Evolutionary conservation across 768 basidiomycete species (phyloP).

Genomic region (Leccinum fibrillosum): DNA sequence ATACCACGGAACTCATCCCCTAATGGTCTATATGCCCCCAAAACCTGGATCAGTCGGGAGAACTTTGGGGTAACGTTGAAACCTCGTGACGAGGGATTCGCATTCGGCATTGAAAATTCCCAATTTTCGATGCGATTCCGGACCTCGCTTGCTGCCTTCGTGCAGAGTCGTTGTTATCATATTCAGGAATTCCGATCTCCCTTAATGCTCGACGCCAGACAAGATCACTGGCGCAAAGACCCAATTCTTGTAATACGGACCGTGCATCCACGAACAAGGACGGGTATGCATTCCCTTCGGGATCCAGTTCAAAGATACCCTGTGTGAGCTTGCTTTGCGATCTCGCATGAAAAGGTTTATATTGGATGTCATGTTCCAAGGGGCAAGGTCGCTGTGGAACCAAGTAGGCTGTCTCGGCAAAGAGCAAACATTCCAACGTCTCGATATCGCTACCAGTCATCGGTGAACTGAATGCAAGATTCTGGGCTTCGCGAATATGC

Average conservation of each 20-base stretch:
- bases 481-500: slow-evolving; percentile 37
- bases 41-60: slow-evolving; percentile 52
- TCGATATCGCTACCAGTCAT: slow-evolving; percentile 30
- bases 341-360: slow-evolving; percentile 37
- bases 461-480: slow-evolving; percentile 39
- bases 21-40: slow-evolving; percentile 51
- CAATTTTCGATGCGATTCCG: slow-evolving; percentile 53
- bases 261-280: slow-evolving; percentile 48
- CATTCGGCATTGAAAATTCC: slow-evolving; percentile 62
- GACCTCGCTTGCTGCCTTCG: slow-evolving; percentile 25
- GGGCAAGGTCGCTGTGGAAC: slow-evolving; percentile 39
- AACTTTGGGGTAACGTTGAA: slow-evolving; percentile 75
- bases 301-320: slow-evolving; percentile 45
- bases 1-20: slow-evolving; percentile 64
- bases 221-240: slow-evolving; percentile 66
- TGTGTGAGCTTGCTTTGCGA: slow-evolving; percentile 44
- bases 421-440: slow-evolving; percentile 38
- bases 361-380: slow-evolving; percentile 52
- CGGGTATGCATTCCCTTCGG: slow-evolving; percentile 34
- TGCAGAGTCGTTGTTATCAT: slow-evolving; percentile 34
- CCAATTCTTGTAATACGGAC: slow-evolving; percentile 50
- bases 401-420: slow-evolving; percentile 39
- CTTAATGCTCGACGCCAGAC: slow-evolving; percentile 59
- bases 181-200: slow-evolving; percentile 32
- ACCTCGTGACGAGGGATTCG: slow-evolving; percentile 50